Percentiles rank a stretch among this genome's conserved stretches.
These are phyloP conservation scores for Chalaropsis thielavioides DNA, from an alignment of 2,329 filamentous ascomycete genomes.

Conservation along the genomic window DNA sequence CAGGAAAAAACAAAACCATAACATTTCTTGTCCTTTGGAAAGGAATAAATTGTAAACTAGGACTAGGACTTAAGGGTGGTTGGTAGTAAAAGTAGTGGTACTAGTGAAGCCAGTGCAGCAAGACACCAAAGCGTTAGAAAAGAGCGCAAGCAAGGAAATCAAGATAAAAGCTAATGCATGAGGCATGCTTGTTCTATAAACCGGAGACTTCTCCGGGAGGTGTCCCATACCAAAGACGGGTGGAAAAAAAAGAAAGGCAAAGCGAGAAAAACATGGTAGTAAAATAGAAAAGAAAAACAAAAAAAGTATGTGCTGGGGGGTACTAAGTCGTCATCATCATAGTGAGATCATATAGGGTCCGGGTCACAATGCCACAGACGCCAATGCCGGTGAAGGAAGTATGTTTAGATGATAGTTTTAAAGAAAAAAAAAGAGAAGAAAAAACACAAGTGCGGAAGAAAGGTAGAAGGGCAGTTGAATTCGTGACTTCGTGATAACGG, in stretches of 20 bases:
- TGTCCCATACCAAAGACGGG: neutral
- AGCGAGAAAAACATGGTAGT: neutral
- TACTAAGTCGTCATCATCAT: constrained; percentile 13
- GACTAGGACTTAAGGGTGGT: neutral
- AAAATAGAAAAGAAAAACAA: neutral
- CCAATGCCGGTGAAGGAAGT: constrained; percentile 9
- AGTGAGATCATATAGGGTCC: constrained; percentile 10
- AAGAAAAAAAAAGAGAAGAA: constrained; percentile 16
- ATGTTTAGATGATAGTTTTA: constrained; percentile 12
- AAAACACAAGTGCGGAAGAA: constrained; percentile 15
- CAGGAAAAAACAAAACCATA: neutral
- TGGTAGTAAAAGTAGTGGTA: too few relatives aligned
- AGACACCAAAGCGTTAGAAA: neutral
- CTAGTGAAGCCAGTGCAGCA: neutral
- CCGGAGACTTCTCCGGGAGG: neutral
- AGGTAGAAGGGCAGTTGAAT: constrained; percentile 11
- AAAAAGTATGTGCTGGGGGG: neutral
- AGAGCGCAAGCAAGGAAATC: neutral
- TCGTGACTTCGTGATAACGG: constrained; percentile 23
- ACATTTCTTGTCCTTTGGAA: neutral
- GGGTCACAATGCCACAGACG: neutral
- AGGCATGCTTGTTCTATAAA: constrained; percentile 5
- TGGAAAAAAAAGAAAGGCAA: neutral
- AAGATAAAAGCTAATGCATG: constrained; percentile 1
- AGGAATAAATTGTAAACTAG: constrained; percentile 1